phyloP scores from a whole-genome alignment of 768 basidiomycete genomes.

The Leccinum broughii region DNA sequence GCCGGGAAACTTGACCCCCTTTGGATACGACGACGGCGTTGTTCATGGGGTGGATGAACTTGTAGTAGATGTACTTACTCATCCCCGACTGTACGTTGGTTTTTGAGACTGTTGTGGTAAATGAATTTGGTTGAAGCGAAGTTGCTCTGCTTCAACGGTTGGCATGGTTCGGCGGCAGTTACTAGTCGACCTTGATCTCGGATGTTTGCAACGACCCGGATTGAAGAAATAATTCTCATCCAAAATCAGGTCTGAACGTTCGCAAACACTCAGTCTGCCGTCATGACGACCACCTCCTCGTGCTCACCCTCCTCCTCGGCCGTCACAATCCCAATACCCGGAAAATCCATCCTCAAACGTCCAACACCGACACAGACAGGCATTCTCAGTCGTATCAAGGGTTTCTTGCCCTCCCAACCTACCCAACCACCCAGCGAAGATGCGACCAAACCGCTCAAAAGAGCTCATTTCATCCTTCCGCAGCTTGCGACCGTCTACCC shows the following conservation, averaged over 20 bases:
- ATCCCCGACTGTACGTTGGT: too few species aligned
- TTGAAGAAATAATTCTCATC: neutral
- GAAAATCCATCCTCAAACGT: slow-evolving; percentile 79
- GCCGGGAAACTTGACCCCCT: neutral
- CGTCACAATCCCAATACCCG: slow-evolving; percentile 75
- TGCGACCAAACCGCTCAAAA: slow-evolving; percentile 65
- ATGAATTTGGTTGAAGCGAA: too few species aligned
- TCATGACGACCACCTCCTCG: slow-evolving; percentile 36
- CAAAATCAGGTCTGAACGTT: neutral
- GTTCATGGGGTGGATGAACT: too few species aligned
- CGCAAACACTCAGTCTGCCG: neutral
- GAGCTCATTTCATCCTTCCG: slow-evolving; percentile 90
- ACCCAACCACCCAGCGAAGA: slow-evolving; percentile 35
- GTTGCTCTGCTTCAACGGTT: too few species aligned
- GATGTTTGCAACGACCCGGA: too few species aligned
- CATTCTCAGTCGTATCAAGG: slow-evolving; percentile 68
- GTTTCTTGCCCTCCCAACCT: slow-evolving; percentile 66
- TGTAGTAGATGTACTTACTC: too few species aligned
- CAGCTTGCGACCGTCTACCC: slow-evolving; percentile 88
- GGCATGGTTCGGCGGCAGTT: too few species aligned
- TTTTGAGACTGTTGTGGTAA: too few species aligned
- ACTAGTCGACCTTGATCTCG: too few species aligned
- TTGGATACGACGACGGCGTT: neutral
- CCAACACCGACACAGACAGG: slow-evolving; percentile 68
- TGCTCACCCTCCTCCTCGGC: slow-evolving; percentile 78